Percentiles rank a stretch among this genome's conserved stretches.
phyloP scores from a whole-genome alignment of 257 asterid species.

The Parsonsia alboflavescens region DNA sequence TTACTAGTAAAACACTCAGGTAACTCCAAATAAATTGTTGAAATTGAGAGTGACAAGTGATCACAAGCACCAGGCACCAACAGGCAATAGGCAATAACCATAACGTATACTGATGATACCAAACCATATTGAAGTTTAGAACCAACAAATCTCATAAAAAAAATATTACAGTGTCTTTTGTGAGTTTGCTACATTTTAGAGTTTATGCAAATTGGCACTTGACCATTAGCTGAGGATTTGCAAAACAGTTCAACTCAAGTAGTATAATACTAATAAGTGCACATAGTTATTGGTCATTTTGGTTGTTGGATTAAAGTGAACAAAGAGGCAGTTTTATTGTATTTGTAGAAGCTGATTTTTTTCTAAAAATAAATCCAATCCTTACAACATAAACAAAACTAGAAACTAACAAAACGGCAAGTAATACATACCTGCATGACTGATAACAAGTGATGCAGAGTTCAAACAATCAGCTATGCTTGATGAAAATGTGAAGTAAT shows the following conservation, averaged over 20 bases:
- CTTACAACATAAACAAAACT: not conserved
- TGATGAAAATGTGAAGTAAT: slow-evolving; percentile 80
- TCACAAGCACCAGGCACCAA: not conserved
- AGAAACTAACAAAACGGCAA: not conserved
- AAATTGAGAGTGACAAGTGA: not conserved
- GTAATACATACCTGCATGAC: slow-evolving; percentile 77
- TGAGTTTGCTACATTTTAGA: not conserved
- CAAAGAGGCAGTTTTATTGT: not conserved
- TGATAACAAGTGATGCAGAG: slow-evolving; percentile 83
- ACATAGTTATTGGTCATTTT: not conserved
- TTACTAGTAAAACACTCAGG: not conserved
- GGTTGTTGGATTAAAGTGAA: not conserved
- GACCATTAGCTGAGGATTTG: not conserved
- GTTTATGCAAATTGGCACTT: not conserved
- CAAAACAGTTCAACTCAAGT: not conserved
- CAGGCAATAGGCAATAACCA: not conserved
- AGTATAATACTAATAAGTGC: not conserved
- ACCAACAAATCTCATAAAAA: not conserved
- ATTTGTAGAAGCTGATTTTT: not conserved
- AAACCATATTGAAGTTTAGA: not conserved
- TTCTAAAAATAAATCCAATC: not conserved
- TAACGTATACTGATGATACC: not conserved
- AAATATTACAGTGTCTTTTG: not conserved
- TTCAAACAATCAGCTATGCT: slow-evolving; percentile 82
- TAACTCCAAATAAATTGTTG: not conserved